These are phyloP conservation scores for Eustoma russellianum DNA, from an alignment of 257 asterid genomes.

Conservation along the genomic window DNA sequence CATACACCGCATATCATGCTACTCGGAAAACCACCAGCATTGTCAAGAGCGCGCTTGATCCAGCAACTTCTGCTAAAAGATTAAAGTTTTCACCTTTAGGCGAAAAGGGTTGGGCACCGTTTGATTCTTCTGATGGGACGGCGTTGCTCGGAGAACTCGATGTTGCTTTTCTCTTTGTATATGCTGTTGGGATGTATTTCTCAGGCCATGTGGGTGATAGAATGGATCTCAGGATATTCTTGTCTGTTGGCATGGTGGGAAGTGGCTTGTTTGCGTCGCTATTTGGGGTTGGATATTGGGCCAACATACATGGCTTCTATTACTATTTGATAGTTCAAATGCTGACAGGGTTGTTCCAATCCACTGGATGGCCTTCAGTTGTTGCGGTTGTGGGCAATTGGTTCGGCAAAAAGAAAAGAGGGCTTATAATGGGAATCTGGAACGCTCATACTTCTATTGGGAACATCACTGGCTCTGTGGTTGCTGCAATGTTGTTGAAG, in stretches of 20 bases:
- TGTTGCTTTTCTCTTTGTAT: conserved; percentile 80
- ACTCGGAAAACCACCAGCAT: conserved; percentile 91
- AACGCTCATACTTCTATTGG: conserved; percentile 96
- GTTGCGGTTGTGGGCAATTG: conserved; percentile 97
- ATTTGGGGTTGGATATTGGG: conserved; percentile 89
- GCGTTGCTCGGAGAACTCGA: conserved; percentile 90
- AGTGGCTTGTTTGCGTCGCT: conserved; percentile 90
- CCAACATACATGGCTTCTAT: conserved; percentile 54
- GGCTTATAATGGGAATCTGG: conserved; percentile 99
- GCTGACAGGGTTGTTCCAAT: conserved; percentile 91
- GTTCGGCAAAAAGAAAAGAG: conserved; percentile 93
- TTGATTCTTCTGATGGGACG: conserved; percentile 66
- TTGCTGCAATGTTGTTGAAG: conserved; percentile 70
- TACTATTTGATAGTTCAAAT: conserved; percentile 74
- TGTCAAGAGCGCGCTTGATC: conserved; percentile 92
- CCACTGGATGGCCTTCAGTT: conserved; percentile 99
- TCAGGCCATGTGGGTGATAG: conserved; percentile 92
- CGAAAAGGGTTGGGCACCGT: conserved; percentile 87
- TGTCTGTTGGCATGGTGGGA: conserved; percentile 87
- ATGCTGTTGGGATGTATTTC: conserved; percentile 82
- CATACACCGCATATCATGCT: conserved; percentile 77
- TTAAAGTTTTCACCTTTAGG: conserved; percentile 21
- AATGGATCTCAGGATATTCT: conserved; percentile 70
- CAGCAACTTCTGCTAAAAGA: conserved; percentile 43
- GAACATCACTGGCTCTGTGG: conserved; percentile 71